Evolutionary conservation across 495 filamentous ascomycete genomes (phyloP), one percentile per base, ranked within the genome.

Genomic region (Cercophora samala): DNA sequence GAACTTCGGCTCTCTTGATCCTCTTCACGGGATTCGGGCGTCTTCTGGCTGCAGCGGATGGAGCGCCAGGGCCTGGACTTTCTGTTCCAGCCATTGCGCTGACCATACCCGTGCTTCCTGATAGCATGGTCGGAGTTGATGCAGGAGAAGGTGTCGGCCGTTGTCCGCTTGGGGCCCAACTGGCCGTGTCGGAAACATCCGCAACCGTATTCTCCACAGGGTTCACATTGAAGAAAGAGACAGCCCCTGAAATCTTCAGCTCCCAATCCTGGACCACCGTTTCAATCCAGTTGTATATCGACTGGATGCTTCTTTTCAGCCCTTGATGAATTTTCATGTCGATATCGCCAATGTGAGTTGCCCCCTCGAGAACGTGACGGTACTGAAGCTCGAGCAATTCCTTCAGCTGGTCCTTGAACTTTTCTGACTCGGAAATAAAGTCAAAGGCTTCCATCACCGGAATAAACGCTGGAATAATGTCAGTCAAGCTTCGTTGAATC

Each of bases 381-480:
- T 75, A 75, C 59, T 75, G 73, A 9, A 75, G 60, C 6, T 74
- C 73, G 3, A 75, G 68, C 17, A 75, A 66, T 19, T 75, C 72
- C 21, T 68, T 69, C 53, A 75, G 52, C 29, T 46, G 66, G 46
- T 4, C 17, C 18, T 74, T 37, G 52, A 74, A 68, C 65, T 71
- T 72, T 54, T 72, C 72, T 6, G 73, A 75, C 54, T 74, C 72
- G 21, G 69, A 42, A 29, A 74, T 68, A 23, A 75, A 74, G 59
- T 75, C 73, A 66, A 71, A 72, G n/a, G 74, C 64, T 26, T 75
- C 73, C 73, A 75, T 75, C 13, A 75, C 73, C 25, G 73, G 73
- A 26, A 75, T 68, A 42, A 75, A 75, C 5, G 59, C 71, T 75
- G 59, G 9, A n/a, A 22, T 9, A 17, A 6, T 46, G 37, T 46